phyloP scores from a whole-genome alignment of 2,329 filamentous ascomycete species.

The Pseudogymnoascus sp. region DNA sequence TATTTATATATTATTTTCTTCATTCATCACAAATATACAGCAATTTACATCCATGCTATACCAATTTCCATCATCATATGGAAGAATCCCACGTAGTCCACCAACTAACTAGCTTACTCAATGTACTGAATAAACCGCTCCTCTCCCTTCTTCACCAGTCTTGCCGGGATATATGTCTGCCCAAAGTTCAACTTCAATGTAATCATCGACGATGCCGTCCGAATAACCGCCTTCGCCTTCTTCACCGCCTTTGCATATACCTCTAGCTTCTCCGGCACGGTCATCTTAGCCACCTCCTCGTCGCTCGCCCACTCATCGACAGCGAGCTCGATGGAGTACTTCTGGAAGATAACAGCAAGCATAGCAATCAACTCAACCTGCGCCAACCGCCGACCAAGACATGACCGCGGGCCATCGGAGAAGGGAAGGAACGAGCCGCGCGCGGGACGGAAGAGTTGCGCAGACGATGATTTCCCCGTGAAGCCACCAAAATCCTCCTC shows the following conservation, averaged over 20 bases:
- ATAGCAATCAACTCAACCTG: constrained; percentile 50
- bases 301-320: constrained; percentile 51
- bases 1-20: background rate
- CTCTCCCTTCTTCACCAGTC: constrained; percentile 59
- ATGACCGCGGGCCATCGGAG: constrained; percentile 48
- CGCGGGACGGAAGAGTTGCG: constrained; percentile 40
- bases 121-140: constrained; percentile 53
- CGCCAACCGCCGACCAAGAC: constrained; percentile 49
- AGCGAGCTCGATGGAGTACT: constrained; percentile 48
- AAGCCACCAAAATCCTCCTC: constrained; percentile 46
- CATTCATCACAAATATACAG: background rate
- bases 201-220: constrained; percentile 51
- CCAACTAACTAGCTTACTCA: constrained; percentile 12
- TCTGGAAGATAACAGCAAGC: constrained; percentile 47
- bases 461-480: constrained; percentile 51
- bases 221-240: constrained; percentile 44
- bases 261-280: constrained; percentile 34
- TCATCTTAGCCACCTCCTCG: constrained; percentile 46
- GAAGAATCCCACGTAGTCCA: background rate
- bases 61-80: background rate
- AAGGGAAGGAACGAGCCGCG: constrained; percentile 52
- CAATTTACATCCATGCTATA: background rate
- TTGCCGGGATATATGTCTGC: constrained; percentile 48
- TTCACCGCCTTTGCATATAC: constrained; percentile 55
- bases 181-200: constrained; percentile 62